Base-by-base conservation (phyloP, 108 stramenopile species). In the Nitzschia sp. region DNA sequence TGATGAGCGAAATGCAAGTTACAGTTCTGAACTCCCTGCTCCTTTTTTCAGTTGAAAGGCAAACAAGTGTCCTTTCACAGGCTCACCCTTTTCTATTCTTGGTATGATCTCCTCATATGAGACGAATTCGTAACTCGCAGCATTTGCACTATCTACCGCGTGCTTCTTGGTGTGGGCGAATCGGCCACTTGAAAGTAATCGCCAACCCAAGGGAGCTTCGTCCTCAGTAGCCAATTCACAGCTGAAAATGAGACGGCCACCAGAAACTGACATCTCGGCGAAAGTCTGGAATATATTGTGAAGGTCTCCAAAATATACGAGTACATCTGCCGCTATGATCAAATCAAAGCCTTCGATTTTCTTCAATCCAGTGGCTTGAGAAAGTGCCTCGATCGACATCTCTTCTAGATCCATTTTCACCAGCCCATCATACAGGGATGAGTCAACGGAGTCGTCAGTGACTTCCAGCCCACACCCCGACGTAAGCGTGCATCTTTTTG, bases 141-240 rank as follows among this genome's bases (percentile, higher is more conserved):
- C 30, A 19, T 73, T 53, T 17, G 89, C 89, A 3, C 59, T 69
- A 1, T 47, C 26, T 0, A 72, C 35, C 9, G 81, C 86, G 45
- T 90, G 85, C 8, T 78, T 63, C 56, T 84, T 81, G 9, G 86
- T 80, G 59, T 90, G 89, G 3, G 89, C 85, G 72, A 85, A 91
- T 53, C 90, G 59, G 29, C 85, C 86, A 15, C 78, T 80, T 22
- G 66, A 73, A 65, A 84, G 72, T 22, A 88, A 67, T 53, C 76
- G 70, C 76, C 78, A 91, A 36, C 80, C 85, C 9, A 74, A 25
- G 17, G 84, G 76, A 16, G 78, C 78, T 48, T 90, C 80, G 45
- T 79, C 81, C 16, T 64, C 69, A 17, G 76, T 75, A 54, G 85
- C 65, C 27, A 79, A 45, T 78, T 91, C 90, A 33, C 86, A 86